Percentiles rank a stretch among this genome's conserved stretches.
Evolutionary conservation across 2,329 filamentous ascomycete species (phyloP).

Genomic region (Microcyclosporella mali): DNA sequence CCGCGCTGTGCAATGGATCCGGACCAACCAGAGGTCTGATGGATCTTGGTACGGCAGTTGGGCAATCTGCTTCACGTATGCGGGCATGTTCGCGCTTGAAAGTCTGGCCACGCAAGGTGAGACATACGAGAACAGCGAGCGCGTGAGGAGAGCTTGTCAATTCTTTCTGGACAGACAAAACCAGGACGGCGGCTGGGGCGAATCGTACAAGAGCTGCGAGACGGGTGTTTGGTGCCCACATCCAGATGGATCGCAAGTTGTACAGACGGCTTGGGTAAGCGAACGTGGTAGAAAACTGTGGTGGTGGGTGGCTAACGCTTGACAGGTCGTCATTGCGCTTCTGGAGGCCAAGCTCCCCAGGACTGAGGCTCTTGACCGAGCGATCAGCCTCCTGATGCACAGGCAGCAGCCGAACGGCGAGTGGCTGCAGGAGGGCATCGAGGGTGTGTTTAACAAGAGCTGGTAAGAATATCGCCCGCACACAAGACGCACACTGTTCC

Average conservation of each 20-base stretch:
- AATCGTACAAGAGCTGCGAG: slow-evolving; percentile 85
- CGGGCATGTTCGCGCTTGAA: slow-evolving; percentile 91
- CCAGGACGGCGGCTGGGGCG: slow-evolving; percentile 90
- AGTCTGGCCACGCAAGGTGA: slow-evolving; percentile 76
- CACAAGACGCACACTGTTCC: not conserved
- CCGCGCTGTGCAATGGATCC: slow-evolving; percentile 75
- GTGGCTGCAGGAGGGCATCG: slow-evolving; percentile 92
- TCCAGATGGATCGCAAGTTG: slow-evolving; percentile 69
- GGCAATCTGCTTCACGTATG: slow-evolving; percentile 98
- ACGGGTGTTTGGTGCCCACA: slow-evolving; percentile 70
- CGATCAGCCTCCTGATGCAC: slow-evolving; percentile 72
- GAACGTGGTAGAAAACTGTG: slow-evolving; percentile 55
- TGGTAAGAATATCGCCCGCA: slow-evolving; percentile 51
- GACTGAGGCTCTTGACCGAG: slow-evolving; percentile 63
- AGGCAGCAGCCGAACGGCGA: slow-evolving; percentile 84
- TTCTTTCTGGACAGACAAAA: slow-evolving; percentile 83
- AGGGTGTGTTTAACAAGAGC: slow-evolving; percentile 97
- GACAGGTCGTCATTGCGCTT: slow-evolving; percentile 53
- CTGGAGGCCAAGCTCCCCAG: slow-evolving; percentile 80
- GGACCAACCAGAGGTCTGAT: slow-evolving; percentile 66
- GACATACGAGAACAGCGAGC: slow-evolving; percentile 65
- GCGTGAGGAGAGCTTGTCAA: slow-evolving; percentile 69
- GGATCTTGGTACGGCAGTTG: slow-evolving; percentile 98
- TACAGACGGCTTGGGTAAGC: slow-evolving; percentile 88
- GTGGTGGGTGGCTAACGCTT: slow-evolving; percentile 16